Conservation (phyloP, 768 basidiomycete species). For the Naematelia encephala region DNA sequence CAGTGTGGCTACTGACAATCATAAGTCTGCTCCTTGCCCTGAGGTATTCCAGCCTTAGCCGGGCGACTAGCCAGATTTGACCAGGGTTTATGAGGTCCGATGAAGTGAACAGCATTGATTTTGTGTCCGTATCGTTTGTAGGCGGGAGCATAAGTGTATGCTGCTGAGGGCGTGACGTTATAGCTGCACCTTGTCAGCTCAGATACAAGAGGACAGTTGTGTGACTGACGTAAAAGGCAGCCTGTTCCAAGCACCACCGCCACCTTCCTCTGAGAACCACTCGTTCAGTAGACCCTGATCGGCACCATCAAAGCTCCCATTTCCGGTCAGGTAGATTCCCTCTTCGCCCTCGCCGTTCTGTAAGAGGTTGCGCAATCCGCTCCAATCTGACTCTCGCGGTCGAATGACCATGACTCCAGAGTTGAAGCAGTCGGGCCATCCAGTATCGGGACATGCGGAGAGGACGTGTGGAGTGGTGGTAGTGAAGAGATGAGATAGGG, state of each 20-base stretch:
- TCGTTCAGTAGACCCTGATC: constrained; percentile 97
- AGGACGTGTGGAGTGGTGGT: constrained; percentile 64
- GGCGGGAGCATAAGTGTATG: constrained; percentile 97
- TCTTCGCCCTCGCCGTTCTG: constrained; percentile 54
- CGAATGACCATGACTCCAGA: constrained; percentile 84
- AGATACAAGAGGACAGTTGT: background rate
- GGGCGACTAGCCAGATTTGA: constrained; percentile 66
- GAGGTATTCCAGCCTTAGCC: constrained; percentile 55
- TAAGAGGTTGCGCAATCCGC: constrained; percentile 66
- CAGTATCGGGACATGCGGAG: constrained; percentile 91
- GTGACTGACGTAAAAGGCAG: constrained; percentile 72
- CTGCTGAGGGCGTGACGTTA: constrained; percentile 96
- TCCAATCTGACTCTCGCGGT: constrained; percentile 70
- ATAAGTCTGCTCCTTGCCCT: constrained; percentile 30
- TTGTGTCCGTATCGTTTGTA: constrained; percentile 70
- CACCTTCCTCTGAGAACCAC: constrained; percentile 55
- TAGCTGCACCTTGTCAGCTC: constrained; percentile 54
- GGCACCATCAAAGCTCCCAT: constrained; percentile 95
- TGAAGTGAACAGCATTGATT: constrained; percentile 53
- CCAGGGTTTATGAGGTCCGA: constrained; percentile 97
- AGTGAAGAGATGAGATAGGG: constrained; percentile 87
- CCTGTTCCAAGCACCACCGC: constrained; percentile 87
- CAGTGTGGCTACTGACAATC: constrained; percentile 43
- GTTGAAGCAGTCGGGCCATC: constrained; percentile 99
- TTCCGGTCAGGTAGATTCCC: constrained; percentile 45